Evolutionary conservation across 306 rosid species (phyloP), one percentile per base, ranked within the genome.

Genomic region (Sechiopsis laciniata): DNA sequence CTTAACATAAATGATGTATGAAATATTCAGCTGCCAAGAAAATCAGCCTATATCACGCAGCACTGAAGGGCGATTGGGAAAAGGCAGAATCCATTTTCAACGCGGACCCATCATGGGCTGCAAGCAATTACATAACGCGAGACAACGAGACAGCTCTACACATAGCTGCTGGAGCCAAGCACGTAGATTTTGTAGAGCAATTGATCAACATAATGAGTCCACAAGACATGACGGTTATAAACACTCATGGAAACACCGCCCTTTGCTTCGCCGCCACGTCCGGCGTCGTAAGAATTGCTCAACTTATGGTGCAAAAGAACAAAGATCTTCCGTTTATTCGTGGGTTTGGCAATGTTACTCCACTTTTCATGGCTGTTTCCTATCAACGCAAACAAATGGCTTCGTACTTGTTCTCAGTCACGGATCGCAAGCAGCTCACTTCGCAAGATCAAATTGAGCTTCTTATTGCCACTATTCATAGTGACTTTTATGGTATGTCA

Each of bases 191-290:
- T 5, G 72, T 66, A 2, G 32, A 66, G 72, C 7, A 66, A 8
- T 20, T 81, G 45, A 50, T 77, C 5, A 1, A 20, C 2, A 22
- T 13, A 17, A 73, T 73, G 73, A 16, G 16, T 6, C 7, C 2
- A 1, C 9, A 50, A 1, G 73, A 77, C 32, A 35, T 81, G 65
- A 74, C 22, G 6, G 20, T 58, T 9, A 13, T 3, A 45, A 52
- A 81, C 14, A 1, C 1, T 0, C 8, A 65, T 10, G 78, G 32
- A 52, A 40, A 77, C 19, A 81, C 84, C 0, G 81, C 81, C 35
- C 69, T 77, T 11, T 57, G 73, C n/a, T 58, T 35, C 7, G 81
- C 84, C 2, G 81, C 78, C 0, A 16, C 54, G 0, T 35, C 72
- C 0, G 84, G 84, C 53, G 32, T 16, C 0, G 35, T 73, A 15